phyloP scores from a whole-genome alignment of 1,284 basidiomycete species.

The Trametes pubescens region DNA sequence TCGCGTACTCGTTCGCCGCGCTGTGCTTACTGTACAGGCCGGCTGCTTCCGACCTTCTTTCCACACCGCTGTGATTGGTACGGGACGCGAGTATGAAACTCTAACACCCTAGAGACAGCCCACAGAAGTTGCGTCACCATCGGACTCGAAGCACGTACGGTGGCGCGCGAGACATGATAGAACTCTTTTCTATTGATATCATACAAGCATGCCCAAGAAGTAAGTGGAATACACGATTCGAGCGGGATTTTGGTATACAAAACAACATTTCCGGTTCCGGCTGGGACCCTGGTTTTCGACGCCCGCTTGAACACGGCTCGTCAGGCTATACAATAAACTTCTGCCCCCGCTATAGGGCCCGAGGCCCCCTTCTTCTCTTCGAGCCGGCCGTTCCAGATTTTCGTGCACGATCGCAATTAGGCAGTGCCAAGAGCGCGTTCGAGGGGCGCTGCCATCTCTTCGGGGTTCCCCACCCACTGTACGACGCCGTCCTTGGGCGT shows the following conservation, averaged over 20 bases:
- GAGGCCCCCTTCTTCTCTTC: slow-evolving; percentile 1
- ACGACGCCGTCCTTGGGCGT: slow-evolving; percentile 42
- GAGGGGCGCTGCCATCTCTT: slow-evolving; percentile 42
- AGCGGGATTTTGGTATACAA: neutral
- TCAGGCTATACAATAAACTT: slow-evolving; percentile 6
- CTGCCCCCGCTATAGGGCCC: neutral
- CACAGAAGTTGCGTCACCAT: slow-evolving; percentile 1
- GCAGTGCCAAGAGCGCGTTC: slow-evolving; percentile 33
- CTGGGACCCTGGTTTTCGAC: neutral
- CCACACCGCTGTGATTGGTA: neutral
- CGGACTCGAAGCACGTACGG: neutral
- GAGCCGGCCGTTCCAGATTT: neutral
- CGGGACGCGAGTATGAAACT: slow-evolving; percentile 18
- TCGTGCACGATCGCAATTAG: slow-evolving; percentile 16
- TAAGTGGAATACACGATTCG: slow-evolving; percentile 11
- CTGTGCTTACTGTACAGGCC: neutral
- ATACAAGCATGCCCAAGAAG: slow-evolving; percentile 7
- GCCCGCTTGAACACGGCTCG: neutral
- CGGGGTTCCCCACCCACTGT: slow-evolving; percentile 45
- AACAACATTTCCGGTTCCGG: neutral
- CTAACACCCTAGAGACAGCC: slow-evolving; percentile 1
- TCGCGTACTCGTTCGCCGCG: neutral
- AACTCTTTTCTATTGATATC: slow-evolving; percentile 4
- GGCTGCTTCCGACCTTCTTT: slow-evolving; percentile 1
- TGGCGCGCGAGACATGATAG: neutral